Evolutionary conservation across 345 rosid species (phyloP), one percentile per base, ranked within the genome.

Genomic region (Dimocarpus longan): DNA sequence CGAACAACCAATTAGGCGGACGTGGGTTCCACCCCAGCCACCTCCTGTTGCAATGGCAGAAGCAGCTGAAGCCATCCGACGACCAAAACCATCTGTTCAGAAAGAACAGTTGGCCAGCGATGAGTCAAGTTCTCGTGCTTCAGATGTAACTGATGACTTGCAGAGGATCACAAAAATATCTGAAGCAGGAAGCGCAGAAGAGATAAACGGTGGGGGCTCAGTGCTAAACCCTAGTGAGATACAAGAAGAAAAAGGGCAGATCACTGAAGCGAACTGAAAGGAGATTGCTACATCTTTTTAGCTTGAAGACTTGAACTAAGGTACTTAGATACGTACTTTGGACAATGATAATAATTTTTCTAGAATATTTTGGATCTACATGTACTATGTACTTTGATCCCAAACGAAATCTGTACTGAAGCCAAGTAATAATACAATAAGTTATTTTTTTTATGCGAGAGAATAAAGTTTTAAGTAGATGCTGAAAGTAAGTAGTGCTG

Each of bases 1-100:
- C 66, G 93, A 84, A 73, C 91, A 78, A 73, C 88, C 90, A 68
- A 84, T 87, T 78, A 92, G 83, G 81, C 91, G 92, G 21, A 46
- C 90, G 42, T 96, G 98, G 98, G 97, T 93, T 79, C 99, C 98
- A 48, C 99, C 99, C 37, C 97, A 85, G 82, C 92, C 97, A 59
- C 99, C 98, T 13, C 97, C 98, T 75, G 92, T 96, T 73, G 97
- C 85, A 62, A 93, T 96, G 92, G 76, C 97, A 42, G 97, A 90
- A 86, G 98, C 98, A 74, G 99, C 93, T 11, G 97, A 96, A 87
- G 99, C 98, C 84, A 96, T 96, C 54, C 85, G 95, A 22, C 89
- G 93, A 59, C 97, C 97, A 11, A 94, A 93, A 83, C 82, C 85
- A 80, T 71, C 82, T 5, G 86, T 84, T 78, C 89, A 80, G 73